These are phyloP conservation scores for Chrysanthemum makinoi DNA, from an alignment of 129 eudicot genomes.

Conservation along the genomic window DNA sequence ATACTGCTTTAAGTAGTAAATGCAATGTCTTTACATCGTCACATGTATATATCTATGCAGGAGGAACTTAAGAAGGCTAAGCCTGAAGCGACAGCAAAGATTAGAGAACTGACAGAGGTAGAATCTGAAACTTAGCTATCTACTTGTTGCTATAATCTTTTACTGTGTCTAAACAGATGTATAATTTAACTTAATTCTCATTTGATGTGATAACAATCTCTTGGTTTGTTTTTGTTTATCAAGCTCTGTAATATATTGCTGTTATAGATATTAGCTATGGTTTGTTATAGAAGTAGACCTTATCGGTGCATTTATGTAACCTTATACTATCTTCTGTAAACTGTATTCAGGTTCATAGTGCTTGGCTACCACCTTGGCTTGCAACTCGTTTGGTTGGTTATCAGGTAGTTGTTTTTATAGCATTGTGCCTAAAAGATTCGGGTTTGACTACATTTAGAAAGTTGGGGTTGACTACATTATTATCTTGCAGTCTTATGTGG, in stretches of 20 bases:
- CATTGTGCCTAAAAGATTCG: slow-evolving; percentile 11
- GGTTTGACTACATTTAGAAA: slow-evolving; percentile 8
- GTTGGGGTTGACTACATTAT: slow-evolving; percentile 18
- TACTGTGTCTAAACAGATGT: no score
- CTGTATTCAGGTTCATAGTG: slow-evolving; percentile 55
- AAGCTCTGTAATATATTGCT: neutral
- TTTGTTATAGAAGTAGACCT: neutral
- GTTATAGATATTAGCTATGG: neutral
- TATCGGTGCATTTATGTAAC: slow-evolving; percentile 18
- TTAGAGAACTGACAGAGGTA: slow-evolving; percentile 63
- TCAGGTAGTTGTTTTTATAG: slow-evolving; percentile 39
- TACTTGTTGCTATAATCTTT: no score
- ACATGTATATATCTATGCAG: slow-evolving; percentile 33
- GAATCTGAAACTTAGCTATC: slow-evolving; percentile 17
- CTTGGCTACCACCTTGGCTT: slow-evolving; percentile 90
- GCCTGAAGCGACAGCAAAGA: slow-evolving; percentile 58
- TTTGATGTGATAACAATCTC: no score
- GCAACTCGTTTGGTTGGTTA: slow-evolving; percentile 42
- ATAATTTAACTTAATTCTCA: no score
- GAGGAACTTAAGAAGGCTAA: slow-evolving; percentile 88
- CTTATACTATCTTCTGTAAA: slow-evolving; percentile 13
- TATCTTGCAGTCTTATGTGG: slow-evolving; percentile 47
- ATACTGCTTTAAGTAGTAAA: slow-evolving; percentile 4
- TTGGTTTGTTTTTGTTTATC: neutral
- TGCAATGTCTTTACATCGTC: neutral